Evolutionary conservation across 2,329 filamentous ascomycete species (phyloP).

Genomic region (Colletotrichum coccodes): DNA sequence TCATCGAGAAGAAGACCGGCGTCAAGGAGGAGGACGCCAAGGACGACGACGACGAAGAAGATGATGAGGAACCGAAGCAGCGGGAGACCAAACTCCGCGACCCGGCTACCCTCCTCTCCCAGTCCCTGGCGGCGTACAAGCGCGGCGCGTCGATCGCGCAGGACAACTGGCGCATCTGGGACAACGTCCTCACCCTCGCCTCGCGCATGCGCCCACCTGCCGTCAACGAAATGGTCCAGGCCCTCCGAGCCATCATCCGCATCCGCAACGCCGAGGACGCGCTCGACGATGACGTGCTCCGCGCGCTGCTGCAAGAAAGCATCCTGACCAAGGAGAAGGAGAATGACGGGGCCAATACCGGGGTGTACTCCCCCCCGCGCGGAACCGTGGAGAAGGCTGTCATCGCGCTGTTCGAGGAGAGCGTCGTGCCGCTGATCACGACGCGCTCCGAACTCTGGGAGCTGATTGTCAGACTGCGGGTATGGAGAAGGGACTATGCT

Average conservation of each 20-base stretch:
- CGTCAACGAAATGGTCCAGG: slow-evolving; percentile 79
- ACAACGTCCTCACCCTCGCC: slow-evolving; percentile 91
- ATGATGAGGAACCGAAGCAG: slow-evolving; percentile 3
- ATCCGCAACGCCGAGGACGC: slow-evolving; percentile 82
- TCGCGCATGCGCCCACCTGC: slow-evolving; percentile 80
- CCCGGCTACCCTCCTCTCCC: slow-evolving; percentile 71
- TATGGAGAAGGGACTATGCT: slow-evolving; percentile 76
- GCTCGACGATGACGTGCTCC: slow-evolving; percentile 79
- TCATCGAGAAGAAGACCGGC: slow-evolving; percentile 19
- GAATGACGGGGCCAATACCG: slow-evolving; percentile 41
- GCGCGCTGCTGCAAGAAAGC: slow-evolving; percentile 77
- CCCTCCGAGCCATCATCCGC: slow-evolving; percentile 79
- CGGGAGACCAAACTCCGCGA: slow-evolving; percentile 47
- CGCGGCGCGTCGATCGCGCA: slow-evolving; percentile 85
- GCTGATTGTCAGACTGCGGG: slow-evolving; percentile 75
- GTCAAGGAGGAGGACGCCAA: slow-evolving; percentile 30
- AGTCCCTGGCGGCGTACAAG: slow-evolving; percentile 87
- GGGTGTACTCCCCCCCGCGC: slow-evolving; percentile 55
- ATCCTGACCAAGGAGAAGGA: slow-evolving; percentile 58
- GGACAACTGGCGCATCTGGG: slow-evolving; percentile 94
- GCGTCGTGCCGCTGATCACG: slow-evolving; percentile 86
- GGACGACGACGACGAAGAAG: slow-evolving; percentile 37
- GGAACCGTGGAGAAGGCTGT: slow-evolving; percentile 72
- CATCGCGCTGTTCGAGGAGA: slow-evolving; percentile 77
- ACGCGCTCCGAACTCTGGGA: slow-evolving; percentile 80